These are phyloP conservation scores for Orbilia brochopaga DNA, from an alignment of 2,329 filamentous ascomycete species.

Conservation along the genomic window DNA sequence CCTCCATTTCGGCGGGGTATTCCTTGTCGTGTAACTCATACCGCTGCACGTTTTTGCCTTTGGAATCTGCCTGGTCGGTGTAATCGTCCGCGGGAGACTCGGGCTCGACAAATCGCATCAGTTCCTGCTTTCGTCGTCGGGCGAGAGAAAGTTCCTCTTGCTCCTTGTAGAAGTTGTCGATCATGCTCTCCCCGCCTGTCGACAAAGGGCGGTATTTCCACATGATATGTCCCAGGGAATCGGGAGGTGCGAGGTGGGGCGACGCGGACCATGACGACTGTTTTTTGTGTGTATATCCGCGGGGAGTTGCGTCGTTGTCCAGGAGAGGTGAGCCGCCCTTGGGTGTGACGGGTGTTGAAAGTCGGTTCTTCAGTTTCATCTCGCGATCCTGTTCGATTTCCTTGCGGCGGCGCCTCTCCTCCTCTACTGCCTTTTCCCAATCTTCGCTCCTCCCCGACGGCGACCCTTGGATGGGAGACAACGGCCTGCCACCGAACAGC, in stretches of 20 bases:
- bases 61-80: conserved; percentile 18
- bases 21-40: conserved; percentile 49
- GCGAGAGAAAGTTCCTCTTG: conserved; percentile 40
- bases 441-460: conserved; percentile 31
- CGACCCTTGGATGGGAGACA: conserved; percentile 46
- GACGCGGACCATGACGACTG: conserved; percentile 48
- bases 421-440: conserved; percentile 47
- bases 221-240: conserved; percentile 42
- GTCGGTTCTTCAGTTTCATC: conserved; percentile 48
- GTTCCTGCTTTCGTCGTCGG: conserved; percentile 37
- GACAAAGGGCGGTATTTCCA: conserved; percentile 45
- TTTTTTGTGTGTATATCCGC: conserved; percentile 42
- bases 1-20: conserved; percentile 22
- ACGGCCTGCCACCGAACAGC: conserved; percentile 29
- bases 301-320: conserved; percentile 29
- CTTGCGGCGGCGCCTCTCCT: conserved; percentile 42
- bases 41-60: conserved; percentile 24
- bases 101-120: conserved; percentile 46
- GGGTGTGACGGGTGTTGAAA: conserved; percentile 41
- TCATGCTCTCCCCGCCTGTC: conserved; percentile 48
- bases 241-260: conserved; percentile 40
- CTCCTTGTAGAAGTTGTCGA: conserved; percentile 44
- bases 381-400: conserved; percentile 49
- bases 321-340: conserved; percentile 40
- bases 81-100: conserved; percentile 42